Evolutionary conservation across 2,329 filamentous ascomycete genomes (phyloP).

Genomic region (Beauveria brongniartii): DNA sequence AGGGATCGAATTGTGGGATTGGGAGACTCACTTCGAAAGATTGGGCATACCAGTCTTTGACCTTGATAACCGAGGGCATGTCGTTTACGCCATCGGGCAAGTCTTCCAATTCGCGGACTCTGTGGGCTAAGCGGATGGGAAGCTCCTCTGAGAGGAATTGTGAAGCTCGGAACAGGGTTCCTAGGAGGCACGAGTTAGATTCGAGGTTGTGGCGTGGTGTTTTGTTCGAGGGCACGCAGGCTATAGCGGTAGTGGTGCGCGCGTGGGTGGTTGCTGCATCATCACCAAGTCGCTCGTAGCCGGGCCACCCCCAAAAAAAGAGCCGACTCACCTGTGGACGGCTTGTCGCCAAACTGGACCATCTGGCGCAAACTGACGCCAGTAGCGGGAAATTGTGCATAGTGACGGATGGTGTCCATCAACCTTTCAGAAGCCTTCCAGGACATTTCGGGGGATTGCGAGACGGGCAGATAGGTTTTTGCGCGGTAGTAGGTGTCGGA

Average conservation of each 20-base stretch:
- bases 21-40: constrained; percentile 77
- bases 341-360: constrained; percentile 95
- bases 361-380: constrained; percentile 96
- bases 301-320: too few relatives aligned
- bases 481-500: constrained; percentile 10
- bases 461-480: constrained; percentile 1
- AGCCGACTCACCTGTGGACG: constrained; percentile 64
- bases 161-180: constrained; percentile 92
- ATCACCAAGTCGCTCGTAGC: constrained; percentile 48
- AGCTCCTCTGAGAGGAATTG: constrained; percentile 98
- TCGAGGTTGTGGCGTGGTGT: background rate
- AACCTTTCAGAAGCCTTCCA: constrained; percentile 86
- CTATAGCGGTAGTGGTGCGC: too few relatives aligned
- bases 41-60: constrained; percentile 98
- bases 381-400: constrained; percentile 93
- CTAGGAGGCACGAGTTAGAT: constrained; percentile 34
- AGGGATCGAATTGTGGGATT: background rate
- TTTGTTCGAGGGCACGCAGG: background rate
- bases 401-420: constrained; percentile 97
- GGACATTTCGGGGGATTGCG: constrained; percentile 53
- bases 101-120: constrained; percentile 86
- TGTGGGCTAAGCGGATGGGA: constrained; percentile 90
- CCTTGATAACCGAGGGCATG: constrained; percentile 92
- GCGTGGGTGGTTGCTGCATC: constrained; percentile 21
- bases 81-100: constrained; percentile 93